A percentile compares a stretch with the other conserved stretches of the same genome.
Conservation (phyloP, 306 rosid species). For the Styphnolobium japonicum region DNA sequence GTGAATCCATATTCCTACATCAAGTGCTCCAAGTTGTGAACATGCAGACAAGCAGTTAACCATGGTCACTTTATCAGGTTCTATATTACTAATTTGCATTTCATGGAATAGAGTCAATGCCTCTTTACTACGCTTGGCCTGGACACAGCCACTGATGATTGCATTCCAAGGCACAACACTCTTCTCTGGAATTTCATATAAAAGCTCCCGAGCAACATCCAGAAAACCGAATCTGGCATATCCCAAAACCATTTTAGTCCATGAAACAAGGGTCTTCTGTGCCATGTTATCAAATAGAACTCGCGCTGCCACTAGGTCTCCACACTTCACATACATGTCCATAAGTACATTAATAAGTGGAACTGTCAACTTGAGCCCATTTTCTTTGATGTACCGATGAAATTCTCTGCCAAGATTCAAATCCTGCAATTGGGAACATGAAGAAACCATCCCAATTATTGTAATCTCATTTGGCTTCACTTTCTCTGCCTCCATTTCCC, state of each 20-base stretch:
- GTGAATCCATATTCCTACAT: constrained; percentile 81
- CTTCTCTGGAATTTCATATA: constrained; percentile 66
- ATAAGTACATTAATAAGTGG: constrained; percentile 68
- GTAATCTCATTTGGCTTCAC: constrained; percentile 75
- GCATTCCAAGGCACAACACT: constrained; percentile 85
- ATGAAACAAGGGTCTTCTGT: constrained; percentile 64
- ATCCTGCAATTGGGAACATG: constrained; percentile 71
- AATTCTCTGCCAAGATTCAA: constrained; percentile 53
- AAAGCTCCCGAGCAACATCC: constrained; percentile 51
- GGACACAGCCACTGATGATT: constrained; percentile 70
- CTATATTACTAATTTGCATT: constrained; percentile 61
- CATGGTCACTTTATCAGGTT: constrained; percentile 69
- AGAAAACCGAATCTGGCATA: constrained; percentile 68
- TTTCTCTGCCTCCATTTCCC: constrained; percentile 52
- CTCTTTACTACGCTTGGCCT: constrained; percentile 68
- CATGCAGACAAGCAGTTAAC: constrained; percentile 76
- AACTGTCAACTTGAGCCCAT: constrained; percentile 50
- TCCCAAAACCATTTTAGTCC: constrained; percentile 78
- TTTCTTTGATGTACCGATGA: constrained; percentile 45
- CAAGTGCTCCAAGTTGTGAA: constrained; percentile 82
- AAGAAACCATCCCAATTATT: constrained; percentile 72
- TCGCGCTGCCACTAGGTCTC: constrained; percentile 50
- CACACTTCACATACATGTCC: constrained; percentile 82
- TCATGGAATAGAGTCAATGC: constrained; percentile 76
- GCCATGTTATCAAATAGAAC: constrained; percentile 51